These are phyloP conservation scores for Taiozyma sp. DNA, from an alignment of 1,139 yeast genomes.

Conservation along the genomic window DNA sequence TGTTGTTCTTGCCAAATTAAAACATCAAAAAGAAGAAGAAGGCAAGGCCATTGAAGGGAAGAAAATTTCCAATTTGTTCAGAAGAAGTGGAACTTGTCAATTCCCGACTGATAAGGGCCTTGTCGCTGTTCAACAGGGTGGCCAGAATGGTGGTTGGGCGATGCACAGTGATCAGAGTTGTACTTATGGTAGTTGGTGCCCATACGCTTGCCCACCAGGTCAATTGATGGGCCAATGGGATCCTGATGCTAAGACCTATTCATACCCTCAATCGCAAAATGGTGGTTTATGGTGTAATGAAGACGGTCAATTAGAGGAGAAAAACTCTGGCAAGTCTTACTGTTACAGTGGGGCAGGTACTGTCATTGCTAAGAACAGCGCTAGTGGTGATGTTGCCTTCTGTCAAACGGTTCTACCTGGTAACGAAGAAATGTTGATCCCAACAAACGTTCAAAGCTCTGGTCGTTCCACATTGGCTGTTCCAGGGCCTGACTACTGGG, in stretches of 20 bases:
- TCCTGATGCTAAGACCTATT: conserved; percentile 49
- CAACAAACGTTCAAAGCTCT: conserved; percentile 57
- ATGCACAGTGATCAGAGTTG: conserved; percentile 75
- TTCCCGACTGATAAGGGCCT: conserved; percentile 66
- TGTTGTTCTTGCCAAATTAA: conserved; percentile 7
- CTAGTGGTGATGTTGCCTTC: conserved; percentile 58
- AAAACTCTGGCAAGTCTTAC: conserved; percentile 52
- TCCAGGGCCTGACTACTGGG: conserved; percentile 74
- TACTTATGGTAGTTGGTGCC: conserved; percentile 72
- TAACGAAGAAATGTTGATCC: conserved; percentile 89
- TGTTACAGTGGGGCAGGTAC: conserved; percentile 79
- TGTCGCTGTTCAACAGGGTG: conserved; percentile 57
- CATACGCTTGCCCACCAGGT: conserved; percentile 87
- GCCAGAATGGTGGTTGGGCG: conserved; percentile 82
- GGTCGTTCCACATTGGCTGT: conserved; percentile 59
- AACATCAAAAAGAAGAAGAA: conserved; percentile 15
- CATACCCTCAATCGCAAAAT: conserved; percentile 67
- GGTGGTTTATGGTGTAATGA: conserved; percentile 79
- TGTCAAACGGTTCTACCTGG: conserved; percentile 95
- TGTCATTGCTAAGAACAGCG: conserved; percentile 55
- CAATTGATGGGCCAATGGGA: conserved; percentile 80
- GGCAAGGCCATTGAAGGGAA: conserved; percentile 23
- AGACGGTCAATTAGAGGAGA: conserved; percentile 64
- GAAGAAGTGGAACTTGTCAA: conserved; percentile 45
- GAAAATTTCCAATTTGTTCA: conserved; percentile 21